Percentiles rank a stretch among this genome's conserved stretches.
Conservation (phyloP, 805 yeast genomes). For the Candida alai region DNA sequence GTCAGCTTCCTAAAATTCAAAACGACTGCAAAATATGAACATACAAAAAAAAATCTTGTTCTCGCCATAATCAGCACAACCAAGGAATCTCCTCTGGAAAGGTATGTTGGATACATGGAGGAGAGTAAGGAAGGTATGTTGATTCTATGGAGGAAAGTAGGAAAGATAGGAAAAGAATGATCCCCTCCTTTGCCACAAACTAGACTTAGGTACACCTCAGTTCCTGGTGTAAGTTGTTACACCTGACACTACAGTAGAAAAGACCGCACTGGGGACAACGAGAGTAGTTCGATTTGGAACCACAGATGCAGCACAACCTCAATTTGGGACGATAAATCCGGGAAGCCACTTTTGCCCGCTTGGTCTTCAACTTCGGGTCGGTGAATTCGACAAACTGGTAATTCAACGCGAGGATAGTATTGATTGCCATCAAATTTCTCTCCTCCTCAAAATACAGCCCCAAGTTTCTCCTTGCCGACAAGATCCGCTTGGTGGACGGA, state of each 20-base stretch:
- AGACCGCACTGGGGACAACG: conserved; percentile 39
- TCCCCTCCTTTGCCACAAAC: too few relatives aligned
- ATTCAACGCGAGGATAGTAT: conserved; percentile 37
- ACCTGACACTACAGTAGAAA: conserved; percentile 37
- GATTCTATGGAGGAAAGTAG: too few relatives aligned
- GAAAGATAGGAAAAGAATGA: too few relatives aligned
- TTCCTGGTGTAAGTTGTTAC: conserved; percentile 37
- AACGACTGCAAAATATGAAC: too few relatives aligned
- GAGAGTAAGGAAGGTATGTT: too few relatives aligned
- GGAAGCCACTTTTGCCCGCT: conserved; percentile 13
- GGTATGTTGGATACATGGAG: too few relatives aligned
- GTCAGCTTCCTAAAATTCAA: too few relatives aligned
- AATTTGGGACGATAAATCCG: conserved; percentile 26
- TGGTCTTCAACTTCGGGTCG: conserved; percentile 13
- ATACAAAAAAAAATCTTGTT: too few relatives aligned
- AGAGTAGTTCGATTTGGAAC: conserved; percentile 32
- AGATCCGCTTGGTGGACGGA: conserved; percentile 39
- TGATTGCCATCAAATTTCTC: conserved; percentile 38
- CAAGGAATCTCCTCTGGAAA: background rate
- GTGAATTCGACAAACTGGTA: conserved; percentile 38
- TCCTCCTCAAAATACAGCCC: conserved; percentile 45
- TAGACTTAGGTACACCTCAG: conserved; percentile 35
- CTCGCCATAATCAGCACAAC: too few relatives aligned
- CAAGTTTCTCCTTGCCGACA: conserved; percentile 41
- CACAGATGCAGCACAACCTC: conserved; percentile 40